Percentiles rank a stretch among this genome's conserved stretches.
phyloP scores from a whole-genome alignment of 192 early-diverging fungal species.

The Physocladia obscura region DNA sequence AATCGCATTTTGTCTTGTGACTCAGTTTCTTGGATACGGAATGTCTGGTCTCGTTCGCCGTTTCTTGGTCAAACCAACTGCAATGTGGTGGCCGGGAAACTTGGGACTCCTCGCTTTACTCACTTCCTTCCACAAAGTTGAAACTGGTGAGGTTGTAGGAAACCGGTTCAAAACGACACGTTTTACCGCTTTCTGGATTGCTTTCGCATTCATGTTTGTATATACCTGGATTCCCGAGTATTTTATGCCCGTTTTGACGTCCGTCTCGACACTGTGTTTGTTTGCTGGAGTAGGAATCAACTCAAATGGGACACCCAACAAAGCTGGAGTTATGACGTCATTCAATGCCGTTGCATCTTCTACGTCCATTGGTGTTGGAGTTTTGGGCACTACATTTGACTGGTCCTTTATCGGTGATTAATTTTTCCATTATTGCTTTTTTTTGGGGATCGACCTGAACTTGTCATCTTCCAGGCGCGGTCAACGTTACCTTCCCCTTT shows the following conservation, averaged over 20 bases:
- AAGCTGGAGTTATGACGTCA: background rate
- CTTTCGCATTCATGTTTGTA: slow-evolving; percentile 11
- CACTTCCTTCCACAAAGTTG: slow-evolving; percentile 17
- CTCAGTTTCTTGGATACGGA: slow-evolving; percentile 67
- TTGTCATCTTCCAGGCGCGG: too few relatives aligned
- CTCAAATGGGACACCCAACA: too few relatives aligned
- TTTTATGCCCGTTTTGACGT: slow-evolving; percentile 1
- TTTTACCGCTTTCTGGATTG: slow-evolving; percentile 1
- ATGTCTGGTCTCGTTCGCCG: slow-evolving; percentile 73
- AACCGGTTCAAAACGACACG: slow-evolving; percentile 14
- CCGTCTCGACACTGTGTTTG: background rate
- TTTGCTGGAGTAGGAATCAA: background rate
- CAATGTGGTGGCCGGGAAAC: slow-evolving; percentile 60
- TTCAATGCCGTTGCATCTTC: slow-evolving; percentile 4
- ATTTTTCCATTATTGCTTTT: too few relatives aligned
- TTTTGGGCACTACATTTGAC: slow-evolving; percentile 27
- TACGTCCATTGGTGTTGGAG: slow-evolving; percentile 16
- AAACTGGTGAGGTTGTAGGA: background rate
- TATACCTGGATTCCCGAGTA: slow-evolving; percentile 15
- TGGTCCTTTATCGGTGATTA: slow-evolving; percentile 9
- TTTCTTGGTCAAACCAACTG: slow-evolving; percentile 80
- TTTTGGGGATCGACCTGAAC: too few relatives aligned
- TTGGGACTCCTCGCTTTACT: slow-evolving; percentile 39
- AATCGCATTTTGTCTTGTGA: slow-evolving; percentile 59
- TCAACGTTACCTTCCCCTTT: slow-evolving; percentile 12